Percentiles rank a stretch among this genome's conserved stretches.
These are phyloP conservation scores for Talaromyces verruculosus DNA, from an alignment of 2,329 filamentous ascomycete species.

Conservation along the genomic window DNA sequence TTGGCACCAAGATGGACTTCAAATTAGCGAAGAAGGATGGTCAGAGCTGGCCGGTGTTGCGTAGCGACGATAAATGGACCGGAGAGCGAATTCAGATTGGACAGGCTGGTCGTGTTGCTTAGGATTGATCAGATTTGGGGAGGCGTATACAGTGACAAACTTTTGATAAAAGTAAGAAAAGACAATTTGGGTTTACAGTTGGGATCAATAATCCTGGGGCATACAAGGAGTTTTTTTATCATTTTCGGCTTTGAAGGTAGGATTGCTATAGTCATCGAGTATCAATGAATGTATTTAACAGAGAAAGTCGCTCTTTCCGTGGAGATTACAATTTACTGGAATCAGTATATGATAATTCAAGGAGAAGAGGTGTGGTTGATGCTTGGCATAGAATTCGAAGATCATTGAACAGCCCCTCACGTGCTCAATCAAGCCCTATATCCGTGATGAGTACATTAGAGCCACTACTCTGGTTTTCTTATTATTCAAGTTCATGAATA, in stretches of 20 bases:
- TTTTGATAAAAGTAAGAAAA: neutral
- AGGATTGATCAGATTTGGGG: neutral
- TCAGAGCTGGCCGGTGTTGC: constrained; percentile 79
- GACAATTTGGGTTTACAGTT: neutral
- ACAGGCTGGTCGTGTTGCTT: constrained; percentile 62
- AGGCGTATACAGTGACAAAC: neutral
- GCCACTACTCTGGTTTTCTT: neutral
- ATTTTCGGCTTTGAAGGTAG: constrained; percentile 5
- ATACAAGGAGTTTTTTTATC: constrained; percentile 21
- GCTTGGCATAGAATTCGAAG: neutral
- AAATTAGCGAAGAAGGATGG: constrained; percentile 71
- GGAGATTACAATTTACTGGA: neutral
- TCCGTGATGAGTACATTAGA: neutral
- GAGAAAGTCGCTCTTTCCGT: neutral
- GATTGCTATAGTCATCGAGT: neutral
- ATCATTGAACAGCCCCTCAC: neutral
- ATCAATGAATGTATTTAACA: neutral
- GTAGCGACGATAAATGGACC: constrained; percentile 70
- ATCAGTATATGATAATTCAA: neutral
- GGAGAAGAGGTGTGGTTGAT: neutral
- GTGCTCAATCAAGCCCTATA: constrained; percentile 7
- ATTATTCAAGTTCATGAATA: neutral
- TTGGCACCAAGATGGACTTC: constrained; percentile 87
- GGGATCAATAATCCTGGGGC: constrained; percentile 13
- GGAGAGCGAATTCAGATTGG: constrained; percentile 90